Conservation (phyloP, 257 asterid species). For the Sherardia arvensis region DNA sequence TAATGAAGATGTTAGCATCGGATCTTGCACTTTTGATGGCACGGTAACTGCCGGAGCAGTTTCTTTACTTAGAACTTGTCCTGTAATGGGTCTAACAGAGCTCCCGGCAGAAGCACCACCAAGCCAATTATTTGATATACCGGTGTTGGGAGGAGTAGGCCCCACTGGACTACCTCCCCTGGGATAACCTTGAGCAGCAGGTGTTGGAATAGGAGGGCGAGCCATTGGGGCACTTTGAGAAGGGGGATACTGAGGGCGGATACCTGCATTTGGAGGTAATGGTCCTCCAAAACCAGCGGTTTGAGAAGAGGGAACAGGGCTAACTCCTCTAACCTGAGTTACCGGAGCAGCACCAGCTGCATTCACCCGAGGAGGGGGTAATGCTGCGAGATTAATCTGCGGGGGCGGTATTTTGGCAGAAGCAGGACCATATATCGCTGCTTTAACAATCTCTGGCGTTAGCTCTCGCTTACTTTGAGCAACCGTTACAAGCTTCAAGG, state of each 20-base stretch:
- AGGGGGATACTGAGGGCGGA: conserved; percentile 55
- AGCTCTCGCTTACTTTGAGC: conserved; percentile 94
- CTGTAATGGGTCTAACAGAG: conserved; percentile 28
- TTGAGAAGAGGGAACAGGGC: conserved; percentile 34
- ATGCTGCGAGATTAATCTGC: conserved; percentile 48
- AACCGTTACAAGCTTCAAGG: conserved; percentile 92
- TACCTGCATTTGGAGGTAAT: conserved; percentile 31
- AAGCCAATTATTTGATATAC: conserved; percentile 38
- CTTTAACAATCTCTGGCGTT: conserved; percentile 88
- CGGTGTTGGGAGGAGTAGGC: conserved; percentile 38
- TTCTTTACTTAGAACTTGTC: conserved; percentile 38
- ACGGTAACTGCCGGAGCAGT: conserved; percentile 36
- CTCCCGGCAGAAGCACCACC: conserved; percentile 36
- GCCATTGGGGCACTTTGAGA: conserved; percentile 42
- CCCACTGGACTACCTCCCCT: conserved; percentile 29
- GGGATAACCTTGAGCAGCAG: conserved; percentile 39
- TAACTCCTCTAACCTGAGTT: conserved; percentile 31
- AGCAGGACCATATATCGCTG: conserved; percentile 83
- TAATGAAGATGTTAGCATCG: conserved; percentile 33
- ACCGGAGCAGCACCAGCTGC: conserved; percentile 41
- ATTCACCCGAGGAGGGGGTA: conserved; percentile 44
- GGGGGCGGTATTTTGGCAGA: conserved; percentile 91
- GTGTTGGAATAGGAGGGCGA: conserved; percentile 42
- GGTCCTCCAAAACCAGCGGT: conserved; percentile 46
- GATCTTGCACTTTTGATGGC: conserved; percentile 38